Evolutionary conservation across 257 asterid species (phyloP).

Genomic region (Scutellaria baicalensis): DNA sequence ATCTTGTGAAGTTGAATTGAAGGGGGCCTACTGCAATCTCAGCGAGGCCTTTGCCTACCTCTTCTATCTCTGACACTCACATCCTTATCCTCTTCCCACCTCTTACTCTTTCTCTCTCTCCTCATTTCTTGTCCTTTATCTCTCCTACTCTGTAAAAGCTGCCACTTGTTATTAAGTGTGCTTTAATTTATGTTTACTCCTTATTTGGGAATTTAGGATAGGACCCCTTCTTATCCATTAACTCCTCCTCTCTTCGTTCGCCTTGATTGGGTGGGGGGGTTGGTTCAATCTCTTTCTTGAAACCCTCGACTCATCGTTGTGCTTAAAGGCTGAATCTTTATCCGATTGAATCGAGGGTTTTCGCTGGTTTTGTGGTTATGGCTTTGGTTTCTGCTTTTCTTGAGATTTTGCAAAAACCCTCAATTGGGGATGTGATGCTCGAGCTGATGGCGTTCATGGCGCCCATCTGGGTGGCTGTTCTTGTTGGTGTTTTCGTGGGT

Average conservation of each 20-base stretch:
- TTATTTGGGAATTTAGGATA: background rate
- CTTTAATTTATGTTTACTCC: background rate
- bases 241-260: background rate
- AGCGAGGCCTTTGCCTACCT: slow-evolving; percentile 22
- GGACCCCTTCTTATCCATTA: slow-evolving; percentile 12
- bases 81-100: slow-evolving; percentile 42
- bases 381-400: slow-evolving; percentile 47
- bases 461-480: slow-evolving; percentile 80
- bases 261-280: slow-evolving; percentile 14
- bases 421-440: slow-evolving; percentile 34
- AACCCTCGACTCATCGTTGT: slow-evolving; percentile 55
- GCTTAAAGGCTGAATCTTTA: slow-evolving; percentile 39
- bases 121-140: background rate
- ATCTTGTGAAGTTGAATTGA: slow-evolving; percentile 21
- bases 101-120: background rate
- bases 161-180: background rate
- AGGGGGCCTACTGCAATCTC: slow-evolving; percentile 38
- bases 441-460: slow-evolving; percentile 56
- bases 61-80: slow-evolving; percentile 19
- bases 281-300: background rate
- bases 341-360: slow-evolving; percentile 51
- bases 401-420: slow-evolving; percentile 53
- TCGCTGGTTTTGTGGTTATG: slow-evolving; percentile 21
- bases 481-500: slow-evolving; percentile 79
- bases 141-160: background rate